Evolutionary conservation across 805 yeast species (phyloP).

Genomic region (Jamesozyma jinghongensis): DNA sequence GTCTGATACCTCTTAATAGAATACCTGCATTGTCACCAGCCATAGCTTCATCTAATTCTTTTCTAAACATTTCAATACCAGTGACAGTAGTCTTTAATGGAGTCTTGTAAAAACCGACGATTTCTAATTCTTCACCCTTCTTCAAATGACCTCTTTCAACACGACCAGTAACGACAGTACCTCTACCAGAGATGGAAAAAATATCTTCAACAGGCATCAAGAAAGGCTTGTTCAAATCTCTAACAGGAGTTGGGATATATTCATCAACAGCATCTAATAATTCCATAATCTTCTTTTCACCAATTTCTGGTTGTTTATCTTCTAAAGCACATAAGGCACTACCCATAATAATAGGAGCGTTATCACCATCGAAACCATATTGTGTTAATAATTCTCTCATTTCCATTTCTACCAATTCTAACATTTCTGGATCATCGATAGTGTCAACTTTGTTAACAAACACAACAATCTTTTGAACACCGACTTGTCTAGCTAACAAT

Average conservation of each 20-base stretch:
- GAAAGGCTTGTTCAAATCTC: constrained; percentile 95
- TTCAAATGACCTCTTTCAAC: constrained; percentile 96
- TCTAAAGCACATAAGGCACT: constrained; percentile 96
- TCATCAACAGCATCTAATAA: constrained; percentile 89
- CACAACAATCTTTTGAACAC: constrained; percentile 95
- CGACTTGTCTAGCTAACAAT: constrained; percentile 97
- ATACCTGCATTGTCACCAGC: constrained; percentile 99
- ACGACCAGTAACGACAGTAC: constrained; percentile 98
- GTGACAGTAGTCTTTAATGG: constrained; percentile 92
- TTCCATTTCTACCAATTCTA: constrained; percentile 99
- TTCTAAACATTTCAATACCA: constrained; percentile 99
- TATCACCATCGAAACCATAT: constrained; percentile 97
- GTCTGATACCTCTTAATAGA: constrained; percentile 93
- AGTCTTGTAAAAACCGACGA: constrained; percentile 82
- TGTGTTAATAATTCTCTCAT: constrained; percentile 90
- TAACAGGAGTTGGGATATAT: constrained; percentile 89
- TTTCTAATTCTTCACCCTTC: constrained; percentile 98
- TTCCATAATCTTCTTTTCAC: constrained; percentile 72
- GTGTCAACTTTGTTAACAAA: constrained; percentile 98
- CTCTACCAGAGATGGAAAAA: constrained; percentile 98
- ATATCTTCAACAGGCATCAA: constrained; percentile 96
- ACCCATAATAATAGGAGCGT: constrained; percentile 97
- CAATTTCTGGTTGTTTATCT: constrained; percentile 81
- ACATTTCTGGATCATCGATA: constrained; percentile 97
- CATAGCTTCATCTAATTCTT: constrained; percentile 93